Conservation (phyloP, 2,329 filamentous ascomycete species). For the Sclerotinia trifoliorum region DNA sequence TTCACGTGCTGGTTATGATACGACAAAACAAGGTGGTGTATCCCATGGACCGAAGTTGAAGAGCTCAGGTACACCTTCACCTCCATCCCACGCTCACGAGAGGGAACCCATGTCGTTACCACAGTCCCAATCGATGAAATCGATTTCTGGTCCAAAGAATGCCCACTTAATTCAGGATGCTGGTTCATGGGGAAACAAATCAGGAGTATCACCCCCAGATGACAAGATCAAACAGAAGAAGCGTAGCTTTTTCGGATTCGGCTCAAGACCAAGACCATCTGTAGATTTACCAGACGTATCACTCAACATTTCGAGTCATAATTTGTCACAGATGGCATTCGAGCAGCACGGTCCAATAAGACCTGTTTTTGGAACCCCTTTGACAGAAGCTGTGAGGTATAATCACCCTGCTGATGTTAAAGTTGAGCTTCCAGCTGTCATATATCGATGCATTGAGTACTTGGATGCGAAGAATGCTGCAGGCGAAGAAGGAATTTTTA, state of each 20-base stretch:
- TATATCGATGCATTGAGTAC: constrained; percentile 94
- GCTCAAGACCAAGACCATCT: constrained; percentile 58
- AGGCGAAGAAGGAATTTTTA: constrained; percentile 91
- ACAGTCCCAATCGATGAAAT: constrained; percentile 44
- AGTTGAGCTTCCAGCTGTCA: constrained; percentile 81
- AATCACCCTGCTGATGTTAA: constrained; percentile 71
- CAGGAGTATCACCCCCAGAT: constrained; percentile 53
- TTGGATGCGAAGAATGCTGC: constrained; percentile 78
- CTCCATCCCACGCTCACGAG: constrained; percentile 36
- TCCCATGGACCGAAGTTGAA: constrained; percentile 39
- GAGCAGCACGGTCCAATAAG: constrained; percentile 56
- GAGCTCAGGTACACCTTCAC: constrained; percentile 37
- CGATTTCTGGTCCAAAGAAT: constrained; percentile 85
- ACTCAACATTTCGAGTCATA: constrained; percentile 50
- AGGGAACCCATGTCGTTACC: constrained; percentile 34
- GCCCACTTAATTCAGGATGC: constrained; percentile 79
- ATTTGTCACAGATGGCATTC: constrained; percentile 44
- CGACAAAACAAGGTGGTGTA: constrained; percentile 40
- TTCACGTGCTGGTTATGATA: constrained; percentile 42
- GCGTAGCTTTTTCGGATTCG: constrained; percentile 71
- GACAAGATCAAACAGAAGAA: constrained; percentile 79
- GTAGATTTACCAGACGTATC: constrained; percentile 56
- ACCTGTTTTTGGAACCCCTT: constrained; percentile 79
- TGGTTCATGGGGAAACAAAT: constrained; percentile 81
- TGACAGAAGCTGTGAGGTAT: constrained; percentile 82